These are phyloP conservation scores for Podaxis sp. DNA, from an alignment of 768 basidiomycete species.

Conservation along the genomic window DNA sequence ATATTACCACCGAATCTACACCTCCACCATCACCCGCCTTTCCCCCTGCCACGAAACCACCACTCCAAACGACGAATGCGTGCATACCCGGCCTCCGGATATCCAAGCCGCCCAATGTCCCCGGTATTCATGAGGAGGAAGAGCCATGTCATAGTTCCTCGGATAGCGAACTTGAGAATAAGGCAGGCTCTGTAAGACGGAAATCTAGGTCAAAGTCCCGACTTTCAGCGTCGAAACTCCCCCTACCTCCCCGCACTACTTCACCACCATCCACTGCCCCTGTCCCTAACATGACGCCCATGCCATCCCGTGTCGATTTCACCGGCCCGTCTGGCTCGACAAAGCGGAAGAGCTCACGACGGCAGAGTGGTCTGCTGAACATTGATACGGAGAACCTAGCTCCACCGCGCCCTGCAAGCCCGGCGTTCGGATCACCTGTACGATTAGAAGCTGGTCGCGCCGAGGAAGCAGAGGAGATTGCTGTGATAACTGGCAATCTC, in stretches of 20 bases:
- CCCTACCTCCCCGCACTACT: slow-evolving; percentile 41
- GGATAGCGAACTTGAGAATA: slow-evolving; percentile 38
- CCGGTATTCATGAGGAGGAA: slow-evolving; percentile 68
- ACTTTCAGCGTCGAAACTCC: slow-evolving; percentile 46
- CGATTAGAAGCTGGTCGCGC: slow-evolving; percentile 54
- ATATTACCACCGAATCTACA: slow-evolving; percentile 32
- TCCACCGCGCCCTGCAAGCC: slow-evolving; percentile 59
- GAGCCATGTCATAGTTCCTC: slow-evolving; percentile 47
- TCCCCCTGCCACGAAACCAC: slow-evolving; percentile 47
- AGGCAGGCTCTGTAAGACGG: slow-evolving; percentile 37
- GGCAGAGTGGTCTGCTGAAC: slow-evolving; percentile 57
- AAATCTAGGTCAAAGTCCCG: slow-evolving; percentile 48
- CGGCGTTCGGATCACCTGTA: slow-evolving; percentile 65
- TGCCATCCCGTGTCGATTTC: slow-evolving; percentile 19
- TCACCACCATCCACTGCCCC: slow-evolving; percentile 34
- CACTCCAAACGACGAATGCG: slow-evolving; percentile 28
- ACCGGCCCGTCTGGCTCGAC: slow-evolving; percentile 21
- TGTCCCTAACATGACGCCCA: slow-evolving; percentile 17
- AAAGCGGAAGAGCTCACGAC: slow-evolving; percentile 39
- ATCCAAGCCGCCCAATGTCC: slow-evolving; percentile 63
- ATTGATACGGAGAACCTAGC: slow-evolving; percentile 37
- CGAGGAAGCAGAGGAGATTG: slow-evolving; percentile 55
- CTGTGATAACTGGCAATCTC: slow-evolving; percentile 29
- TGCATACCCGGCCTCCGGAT: slow-evolving; percentile 55
- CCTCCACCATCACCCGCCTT: slow-evolving; percentile 45